Evolutionary conservation across 495 filamentous ascomycete genomes (phyloP).

Genomic region (Corynascus novoguineensis): DNA sequence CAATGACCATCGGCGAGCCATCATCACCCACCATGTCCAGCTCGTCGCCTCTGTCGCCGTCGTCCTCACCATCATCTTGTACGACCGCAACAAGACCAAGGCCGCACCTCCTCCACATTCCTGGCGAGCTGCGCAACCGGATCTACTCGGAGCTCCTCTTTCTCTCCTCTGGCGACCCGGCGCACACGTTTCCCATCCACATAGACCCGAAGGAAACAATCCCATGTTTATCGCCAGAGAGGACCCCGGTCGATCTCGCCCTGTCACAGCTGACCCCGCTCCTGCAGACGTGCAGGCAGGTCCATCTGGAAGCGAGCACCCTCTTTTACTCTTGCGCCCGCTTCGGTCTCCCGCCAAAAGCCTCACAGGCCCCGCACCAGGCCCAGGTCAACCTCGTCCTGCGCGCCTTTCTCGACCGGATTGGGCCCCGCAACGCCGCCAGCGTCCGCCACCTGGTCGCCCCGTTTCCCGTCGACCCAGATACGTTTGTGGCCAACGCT

Average conservation of each 20-base stretch:
- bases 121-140: conserved; percentile 22
- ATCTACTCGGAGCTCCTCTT: conserved; percentile 19
- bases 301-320: conserved; percentile 15
- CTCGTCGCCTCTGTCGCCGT: too few species aligned
- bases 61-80: not conserved
- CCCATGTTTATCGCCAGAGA: too few species aligned
- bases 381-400: conserved; percentile 17
- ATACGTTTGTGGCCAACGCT: conserved; percentile 26
- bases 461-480: conserved; percentile 13
- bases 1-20: too few species aligned
- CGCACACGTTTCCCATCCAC: conserved; percentile 7
- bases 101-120: conserved; percentile 6
- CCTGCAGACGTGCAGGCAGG: conserved; percentile 11
- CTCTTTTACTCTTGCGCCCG: conserved; percentile 18
- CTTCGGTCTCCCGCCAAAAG: conserved; percentile 1
- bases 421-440: conserved; percentile 9
- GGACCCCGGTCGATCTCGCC: too few species aligned
- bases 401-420: conserved; percentile 20
- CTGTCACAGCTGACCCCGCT: conserved; percentile 4
- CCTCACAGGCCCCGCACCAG: conserved; percentile 7
- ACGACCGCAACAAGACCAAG: not conserved
- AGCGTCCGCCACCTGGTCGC: conserved; percentile 7
- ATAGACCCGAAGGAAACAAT: not conserved
- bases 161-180: too few species aligned
- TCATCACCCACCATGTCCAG: too few species aligned